Conservation (phyloP, 345 rosid species). For the Dipteronia sinensis region DNA sequence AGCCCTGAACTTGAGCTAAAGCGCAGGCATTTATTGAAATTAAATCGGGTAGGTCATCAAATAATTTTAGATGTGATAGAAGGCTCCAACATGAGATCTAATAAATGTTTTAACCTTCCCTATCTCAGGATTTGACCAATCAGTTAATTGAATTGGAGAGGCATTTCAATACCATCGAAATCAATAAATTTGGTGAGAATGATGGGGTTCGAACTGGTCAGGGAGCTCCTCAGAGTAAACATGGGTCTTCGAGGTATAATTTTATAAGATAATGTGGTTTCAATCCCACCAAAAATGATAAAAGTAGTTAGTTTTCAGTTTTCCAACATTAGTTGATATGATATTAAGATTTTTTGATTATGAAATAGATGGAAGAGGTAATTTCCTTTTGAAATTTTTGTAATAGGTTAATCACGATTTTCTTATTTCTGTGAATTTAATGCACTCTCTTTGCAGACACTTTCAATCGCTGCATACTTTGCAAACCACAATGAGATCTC, state of each 20-base stretch:
- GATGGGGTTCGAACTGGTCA: slow-evolving; percentile 46
- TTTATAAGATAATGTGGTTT: slow-evolving; percentile 10
- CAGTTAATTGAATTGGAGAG: slow-evolving; percentile 85
- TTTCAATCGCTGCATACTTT: slow-evolving; percentile 70
- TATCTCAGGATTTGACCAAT: slow-evolving; percentile 76
- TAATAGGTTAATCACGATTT: not conserved
- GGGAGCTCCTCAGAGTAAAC: slow-evolving; percentile 51
- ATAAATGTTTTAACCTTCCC: slow-evolving; percentile 19
- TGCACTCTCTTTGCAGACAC: slow-evolving; percentile 51
- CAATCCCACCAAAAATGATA: not conserved
- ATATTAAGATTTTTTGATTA: slow-evolving; percentile 8
- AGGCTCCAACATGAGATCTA: slow-evolving; percentile 20
- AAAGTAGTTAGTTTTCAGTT: not conserved
- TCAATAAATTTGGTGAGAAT: slow-evolving; percentile 68
- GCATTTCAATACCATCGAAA: slow-evolving; percentile 85
- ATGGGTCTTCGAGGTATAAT: slow-evolving; percentile 66
- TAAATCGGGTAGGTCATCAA: slow-evolving; percentile 61
- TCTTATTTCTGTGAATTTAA: slow-evolving; percentile 17
- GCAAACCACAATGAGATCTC: slow-evolving; percentile 72
- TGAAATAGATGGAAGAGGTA: slow-evolving; percentile 3
- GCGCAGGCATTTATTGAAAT: slow-evolving; percentile 54
- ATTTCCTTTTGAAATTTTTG: not conserved
- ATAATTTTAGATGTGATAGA: slow-evolving; percentile 5
- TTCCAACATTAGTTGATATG: not conserved
- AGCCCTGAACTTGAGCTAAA: slow-evolving; percentile 85